Conservation (phyloP, 176 grass and related monocot species). For the Thinopyrum elongatum region DNA sequence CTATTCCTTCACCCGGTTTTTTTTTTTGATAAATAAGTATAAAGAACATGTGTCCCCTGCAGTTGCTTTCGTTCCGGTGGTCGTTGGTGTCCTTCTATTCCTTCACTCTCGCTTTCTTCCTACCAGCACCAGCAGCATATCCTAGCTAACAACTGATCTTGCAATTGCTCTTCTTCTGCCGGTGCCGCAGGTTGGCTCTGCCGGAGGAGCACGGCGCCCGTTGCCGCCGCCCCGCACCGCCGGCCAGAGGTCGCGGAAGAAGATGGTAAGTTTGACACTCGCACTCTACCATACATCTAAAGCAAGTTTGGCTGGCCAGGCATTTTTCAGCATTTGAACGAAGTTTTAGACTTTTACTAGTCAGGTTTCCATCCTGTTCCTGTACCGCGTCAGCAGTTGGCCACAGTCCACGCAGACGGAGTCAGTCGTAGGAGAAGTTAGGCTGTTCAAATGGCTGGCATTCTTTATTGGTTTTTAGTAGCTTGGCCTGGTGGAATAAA, state of each 20-base stretch:
- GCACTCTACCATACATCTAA: not conserved
- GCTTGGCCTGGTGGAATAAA: constrained; percentile 36
- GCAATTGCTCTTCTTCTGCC: not conserved
- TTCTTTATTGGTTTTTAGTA: not conserved
- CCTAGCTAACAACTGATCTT: not conserved
- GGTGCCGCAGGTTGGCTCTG: not conserved
- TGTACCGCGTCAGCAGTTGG: not conserved
- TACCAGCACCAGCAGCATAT: not conserved
- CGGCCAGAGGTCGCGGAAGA: not conserved
- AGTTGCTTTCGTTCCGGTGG: not conserved
- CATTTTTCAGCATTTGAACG: not conserved
- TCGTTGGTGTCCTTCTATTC: too few relatives aligned
- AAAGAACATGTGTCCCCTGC: not conserved
- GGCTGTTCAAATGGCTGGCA: not conserved
- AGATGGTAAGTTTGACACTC: not conserved
- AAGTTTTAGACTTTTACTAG: too few relatives aligned
- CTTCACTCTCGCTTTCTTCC: not conserved
- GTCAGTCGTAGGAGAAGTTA: not conserved
- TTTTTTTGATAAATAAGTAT: not conserved
- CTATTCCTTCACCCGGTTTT: not conserved
- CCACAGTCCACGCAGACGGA: not conserved
- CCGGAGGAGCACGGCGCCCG: not conserved
- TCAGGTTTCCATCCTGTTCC: not conserved
- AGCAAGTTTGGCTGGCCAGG: not conserved
- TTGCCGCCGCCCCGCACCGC: not conserved